These are phyloP conservation scores for Phytopythium boreale DNA, from an alignment of 352 stramenopile genomes.

Conservation along the genomic window DNA sequence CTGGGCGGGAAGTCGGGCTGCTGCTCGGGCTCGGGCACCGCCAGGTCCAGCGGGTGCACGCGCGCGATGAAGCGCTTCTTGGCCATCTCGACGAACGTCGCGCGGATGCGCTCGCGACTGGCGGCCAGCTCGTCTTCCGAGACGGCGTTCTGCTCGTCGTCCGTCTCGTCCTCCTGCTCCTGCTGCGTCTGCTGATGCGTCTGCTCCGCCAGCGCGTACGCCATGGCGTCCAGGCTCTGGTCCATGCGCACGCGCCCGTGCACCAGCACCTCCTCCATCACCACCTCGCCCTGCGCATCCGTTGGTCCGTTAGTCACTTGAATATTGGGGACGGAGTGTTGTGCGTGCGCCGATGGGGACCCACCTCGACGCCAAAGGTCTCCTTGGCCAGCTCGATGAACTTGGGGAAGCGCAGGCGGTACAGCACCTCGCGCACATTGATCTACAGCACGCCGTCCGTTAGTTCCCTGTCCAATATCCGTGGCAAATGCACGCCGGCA, in stretches of 20 bases:
- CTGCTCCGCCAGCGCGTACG: conserved; percentile 70
- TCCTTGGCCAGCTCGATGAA: conserved; percentile 82
- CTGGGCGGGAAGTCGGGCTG: conserved; percentile 54
- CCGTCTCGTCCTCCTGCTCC: conserved; percentile 8
- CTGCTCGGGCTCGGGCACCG: conserved; percentile 54
- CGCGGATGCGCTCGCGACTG: conserved; percentile 49
- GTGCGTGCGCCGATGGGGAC: neutral
- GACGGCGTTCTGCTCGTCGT: conserved; percentile 25
- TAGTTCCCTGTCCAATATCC: neutral
- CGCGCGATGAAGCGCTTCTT: conserved; percentile 87
- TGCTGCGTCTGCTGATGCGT: conserved; percentile 18
- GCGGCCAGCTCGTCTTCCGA: conserved; percentile 71
- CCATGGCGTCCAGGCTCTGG: conserved; percentile 83
- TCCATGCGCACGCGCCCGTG: conserved; percentile 82
- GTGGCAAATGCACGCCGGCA: neutral
- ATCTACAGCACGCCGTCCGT: conserved; percentile 33
- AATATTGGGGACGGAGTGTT: neutral
- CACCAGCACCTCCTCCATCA: conserved; percentile 88
- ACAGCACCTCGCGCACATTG: conserved; percentile 78
- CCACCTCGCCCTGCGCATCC: conserved; percentile 52
- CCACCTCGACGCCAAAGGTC: conserved; percentile 60
- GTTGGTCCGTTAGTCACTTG: neutral
- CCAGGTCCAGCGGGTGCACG: conserved; percentile 82
- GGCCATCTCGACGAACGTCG: conserved; percentile 85
- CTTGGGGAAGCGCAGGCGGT: conserved; percentile 79